Conservation (phyloP, 2,329 filamentous ascomycete genomes). For the Fonsecaea nubica region DNA sequence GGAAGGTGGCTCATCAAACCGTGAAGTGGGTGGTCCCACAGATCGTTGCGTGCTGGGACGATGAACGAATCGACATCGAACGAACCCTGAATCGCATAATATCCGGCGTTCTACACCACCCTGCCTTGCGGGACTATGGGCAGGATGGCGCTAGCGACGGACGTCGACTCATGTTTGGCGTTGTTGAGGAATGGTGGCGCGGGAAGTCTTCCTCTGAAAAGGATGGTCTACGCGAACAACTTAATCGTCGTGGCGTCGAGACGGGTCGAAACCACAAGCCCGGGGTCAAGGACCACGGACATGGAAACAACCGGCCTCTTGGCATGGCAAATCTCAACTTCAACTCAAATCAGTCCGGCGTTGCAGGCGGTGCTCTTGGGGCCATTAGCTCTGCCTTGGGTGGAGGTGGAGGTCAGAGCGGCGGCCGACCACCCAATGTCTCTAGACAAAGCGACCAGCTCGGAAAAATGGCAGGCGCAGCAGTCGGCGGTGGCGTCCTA, state of each 20-base stretch:
- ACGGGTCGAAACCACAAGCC: slow-evolving; percentile 84
- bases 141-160: slow-evolving; percentile 75
- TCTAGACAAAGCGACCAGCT: slow-evolving; percentile 28
- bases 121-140: slow-evolving; percentile 74
- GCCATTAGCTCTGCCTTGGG: slow-evolving; percentile 41
- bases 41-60: slow-evolving; percentile 85
- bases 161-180: slow-evolving; percentile 76
- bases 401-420: slow-evolving; percentile 20
- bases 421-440: slow-evolving; percentile 25
- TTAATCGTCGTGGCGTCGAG: slow-evolving; percentile 78
- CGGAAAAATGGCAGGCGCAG: slow-evolving; percentile 63
- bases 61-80: slow-evolving; percentile 72
- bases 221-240: slow-evolving; percentile 72
- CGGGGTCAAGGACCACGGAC: slow-evolving; percentile 80
- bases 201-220: slow-evolving; percentile 67
- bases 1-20: slow-evolving; percentile 78
- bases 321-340: slow-evolving; percentile 64
- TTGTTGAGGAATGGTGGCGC: slow-evolving; percentile 83
- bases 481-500: slow-evolving; percentile 68
- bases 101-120: slow-evolving; percentile 84
- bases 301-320: slow-evolving; percentile 82
- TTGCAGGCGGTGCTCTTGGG: slow-evolving; percentile 45
- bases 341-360: slow-evolving; percentile 39
- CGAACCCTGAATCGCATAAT: slow-evolving; percentile 78
- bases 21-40: slow-evolving; percentile 88